Evolutionary conservation across 2,329 filamentous ascomycete genomes (phyloP), one percentile per base, ranked within the genome.

Genomic region (Aspergillus thermomutatus): DNA sequence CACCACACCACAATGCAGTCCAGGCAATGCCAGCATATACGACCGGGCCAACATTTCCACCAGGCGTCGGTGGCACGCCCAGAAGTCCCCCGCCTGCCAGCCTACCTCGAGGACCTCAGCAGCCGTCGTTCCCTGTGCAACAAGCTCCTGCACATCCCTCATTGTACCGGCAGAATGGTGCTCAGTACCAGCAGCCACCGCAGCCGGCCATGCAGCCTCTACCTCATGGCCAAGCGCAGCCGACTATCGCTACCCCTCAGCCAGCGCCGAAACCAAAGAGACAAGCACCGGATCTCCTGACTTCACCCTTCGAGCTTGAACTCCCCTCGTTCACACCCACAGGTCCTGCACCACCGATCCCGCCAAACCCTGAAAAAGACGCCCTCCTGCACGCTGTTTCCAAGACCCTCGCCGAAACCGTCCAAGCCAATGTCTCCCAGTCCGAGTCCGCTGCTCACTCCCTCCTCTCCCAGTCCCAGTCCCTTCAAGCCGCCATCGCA

Each of bases 331-430:
- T 74, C 51, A 49, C 67, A 17, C 66, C 69, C 50, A 64, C 71
- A 4, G 69, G 70, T 7, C 82, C 88, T 5, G 85, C 91, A 0
- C 93, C 94, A 0, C 92, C 93, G 0, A 91, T 97, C 31, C 93
- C 94, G 0, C 92, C 92, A 0, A 99, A 99, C 67, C 94, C 94
- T 0, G 91, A 97, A 75, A 97, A 96, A 71, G 92, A 97, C 72
- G 88, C 89, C 21, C 83, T 97, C 17, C 82, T 96, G 3, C 83
- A 83, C 53, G 89, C 92, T 47, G 83, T 97, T 28, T 91, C 88
- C 37, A 80, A 83, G 55, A 84, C 87, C 0, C 79, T 97, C 3
- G 80, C 86, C 54, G 78, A 83, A 41, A 87, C 90, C 60, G 86
- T 92, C 17, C 85, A 87, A 59, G 82, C 83, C 49, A 87, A 86